Evolutionary conservation across 495 filamentous ascomycete genomes (phyloP).

Genomic region (Neurospora cerealis): DNA sequence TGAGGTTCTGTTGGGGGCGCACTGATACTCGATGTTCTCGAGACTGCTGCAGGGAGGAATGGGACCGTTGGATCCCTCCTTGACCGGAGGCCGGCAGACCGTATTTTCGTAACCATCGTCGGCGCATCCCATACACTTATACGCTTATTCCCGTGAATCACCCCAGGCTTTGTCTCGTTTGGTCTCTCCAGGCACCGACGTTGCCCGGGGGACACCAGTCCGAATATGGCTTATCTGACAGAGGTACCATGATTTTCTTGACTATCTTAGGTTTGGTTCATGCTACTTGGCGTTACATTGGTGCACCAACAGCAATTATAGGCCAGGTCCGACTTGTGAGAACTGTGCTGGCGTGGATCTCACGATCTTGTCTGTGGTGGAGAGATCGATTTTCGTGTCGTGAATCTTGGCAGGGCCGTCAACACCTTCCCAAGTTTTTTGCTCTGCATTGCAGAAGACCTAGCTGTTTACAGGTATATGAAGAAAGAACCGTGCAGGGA

Average conservation of each 20-base stretch:
- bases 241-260: background rate
- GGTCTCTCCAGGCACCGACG: background rate
- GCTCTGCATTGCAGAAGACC: background rate
- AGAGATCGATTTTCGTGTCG: background rate
- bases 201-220: background rate
- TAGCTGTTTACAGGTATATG: background rate
- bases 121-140: background rate
- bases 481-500: background rate
- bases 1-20: conserved; percentile 18
- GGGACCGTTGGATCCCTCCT: conserved; percentile 14
- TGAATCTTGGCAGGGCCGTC: background rate
- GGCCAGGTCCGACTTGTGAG: background rate
- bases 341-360: background rate
- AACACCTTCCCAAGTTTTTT: background rate
- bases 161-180: background rate
- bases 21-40: conserved; percentile 19
- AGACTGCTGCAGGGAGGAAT: conserved; percentile 22
- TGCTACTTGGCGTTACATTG: background rate
- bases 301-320: background rate
- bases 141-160: background rate
- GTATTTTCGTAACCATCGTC: conserved; percentile 16
- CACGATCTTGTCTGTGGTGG: background rate
- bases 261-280: background rate
- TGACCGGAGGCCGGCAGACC: conserved; percentile 19
- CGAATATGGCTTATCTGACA: background rate